A percentile compares a stretch with the other conserved stretches of the same genome.
phyloP scores from a whole-genome alignment of 2,329 filamentous ascomycete species.

The Blastomyces parvus region DNA sequence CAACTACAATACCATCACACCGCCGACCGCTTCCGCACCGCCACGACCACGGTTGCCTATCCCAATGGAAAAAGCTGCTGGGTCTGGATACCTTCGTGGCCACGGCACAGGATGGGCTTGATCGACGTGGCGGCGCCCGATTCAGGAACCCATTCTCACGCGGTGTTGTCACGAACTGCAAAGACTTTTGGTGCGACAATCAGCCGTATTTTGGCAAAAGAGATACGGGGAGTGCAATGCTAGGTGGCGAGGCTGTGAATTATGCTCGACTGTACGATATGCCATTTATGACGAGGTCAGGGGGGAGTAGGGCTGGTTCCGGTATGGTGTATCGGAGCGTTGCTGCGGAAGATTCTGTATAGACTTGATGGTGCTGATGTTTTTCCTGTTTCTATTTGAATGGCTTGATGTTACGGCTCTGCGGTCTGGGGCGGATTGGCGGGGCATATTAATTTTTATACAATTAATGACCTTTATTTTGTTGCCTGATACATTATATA shows the following conservation, averaged over 20 bases:
- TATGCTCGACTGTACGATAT: constrained; percentile 86
- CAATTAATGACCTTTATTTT: neutral
- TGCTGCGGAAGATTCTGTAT: constrained; percentile 28
- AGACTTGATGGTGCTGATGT: constrained; percentile 9
- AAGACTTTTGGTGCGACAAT: constrained; percentile 92
- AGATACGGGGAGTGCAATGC: constrained; percentile 61
- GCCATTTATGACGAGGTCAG: constrained; percentile 53
- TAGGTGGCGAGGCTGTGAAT: constrained; percentile 72
- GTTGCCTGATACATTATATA: neutral
- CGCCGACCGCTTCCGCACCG: constrained; percentile 43
- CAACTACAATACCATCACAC: constrained; percentile 29
- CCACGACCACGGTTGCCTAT: constrained; percentile 53
- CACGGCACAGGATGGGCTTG: constrained; percentile 67
- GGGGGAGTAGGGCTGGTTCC: constrained; percentile 33
- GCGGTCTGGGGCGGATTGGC: neutral
- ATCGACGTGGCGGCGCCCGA: constrained; percentile 39
- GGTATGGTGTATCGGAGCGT: constrained; percentile 51
- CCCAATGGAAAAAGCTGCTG: constrained; percentile 73
- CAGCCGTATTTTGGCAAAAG: constrained; percentile 68
- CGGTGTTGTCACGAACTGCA: constrained; percentile 79
- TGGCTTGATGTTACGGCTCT: neutral
- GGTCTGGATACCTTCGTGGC: constrained; percentile 91
- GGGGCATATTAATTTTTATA: neutral
- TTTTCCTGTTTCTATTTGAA: neutral
- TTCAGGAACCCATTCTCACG: constrained; percentile 74